These are phyloP conservation scores for Hypoxylon rickii DNA, from an alignment of 495 filamentous ascomycete genomes.

Conservation along the genomic window DNA sequence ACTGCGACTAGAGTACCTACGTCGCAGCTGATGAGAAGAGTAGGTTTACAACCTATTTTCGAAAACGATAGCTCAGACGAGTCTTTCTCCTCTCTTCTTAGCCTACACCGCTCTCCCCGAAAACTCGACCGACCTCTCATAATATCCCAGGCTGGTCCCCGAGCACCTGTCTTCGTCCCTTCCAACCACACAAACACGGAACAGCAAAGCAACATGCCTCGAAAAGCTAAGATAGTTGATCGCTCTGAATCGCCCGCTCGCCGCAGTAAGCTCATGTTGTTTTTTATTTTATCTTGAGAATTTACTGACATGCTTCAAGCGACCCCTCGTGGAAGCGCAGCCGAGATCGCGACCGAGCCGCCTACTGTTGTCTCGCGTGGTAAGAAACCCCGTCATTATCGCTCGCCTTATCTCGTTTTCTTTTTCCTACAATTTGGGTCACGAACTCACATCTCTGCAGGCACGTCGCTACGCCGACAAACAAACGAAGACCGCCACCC, in stretches of 20 bases:
- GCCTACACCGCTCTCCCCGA: not conserved
- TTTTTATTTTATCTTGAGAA: not conserved
- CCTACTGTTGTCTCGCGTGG: no score
- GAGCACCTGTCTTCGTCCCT: not conserved
- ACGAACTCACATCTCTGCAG: no score
- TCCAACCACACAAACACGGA: not conserved
- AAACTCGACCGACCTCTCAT: not conserved
- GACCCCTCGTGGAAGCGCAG: not conserved
- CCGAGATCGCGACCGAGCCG: not conserved
- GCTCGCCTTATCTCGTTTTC: no score
- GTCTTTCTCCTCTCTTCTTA: not conserved
- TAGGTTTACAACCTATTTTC: conserved; percentile 3
- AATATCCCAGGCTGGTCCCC: not conserved
- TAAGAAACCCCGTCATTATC: no score
- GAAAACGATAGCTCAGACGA: not conserved
- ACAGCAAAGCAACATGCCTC: not conserved
- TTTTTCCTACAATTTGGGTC: no score
- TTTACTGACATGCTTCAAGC: not conserved
- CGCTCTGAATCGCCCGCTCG: conserved; percentile 1
- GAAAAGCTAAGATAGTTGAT: not conserved
- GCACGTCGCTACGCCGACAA: no score
- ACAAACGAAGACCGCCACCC: no score
- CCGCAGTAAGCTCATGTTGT: not conserved
- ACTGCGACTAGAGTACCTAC: not conserved
- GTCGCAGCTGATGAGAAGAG: no score